Conservation (phyloP, 192 early-diverging fungal species). For the Gonapodya prolifera region DNA sequence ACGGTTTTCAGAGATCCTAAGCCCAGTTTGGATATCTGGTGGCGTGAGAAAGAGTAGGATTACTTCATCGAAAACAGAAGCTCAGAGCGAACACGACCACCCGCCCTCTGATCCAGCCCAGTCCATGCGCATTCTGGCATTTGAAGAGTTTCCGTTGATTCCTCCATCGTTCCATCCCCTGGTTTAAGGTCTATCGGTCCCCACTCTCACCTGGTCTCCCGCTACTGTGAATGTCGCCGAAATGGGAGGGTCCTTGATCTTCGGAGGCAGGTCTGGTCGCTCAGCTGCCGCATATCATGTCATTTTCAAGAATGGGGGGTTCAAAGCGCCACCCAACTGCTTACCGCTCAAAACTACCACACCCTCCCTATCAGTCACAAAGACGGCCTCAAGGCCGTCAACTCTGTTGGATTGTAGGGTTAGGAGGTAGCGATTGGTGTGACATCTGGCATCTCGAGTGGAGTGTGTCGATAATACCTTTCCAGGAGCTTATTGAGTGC, state of each 20-base stretch:
- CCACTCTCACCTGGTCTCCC: neutral
- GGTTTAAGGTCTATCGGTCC: too few relatives aligned
- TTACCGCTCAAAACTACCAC: neutral
- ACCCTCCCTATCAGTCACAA: neutral
- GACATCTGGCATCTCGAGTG: too few relatives aligned
- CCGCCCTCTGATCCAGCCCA: too few relatives aligned
- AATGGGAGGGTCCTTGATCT: neutral
- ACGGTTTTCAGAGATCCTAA: neutral
- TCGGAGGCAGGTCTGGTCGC: neutral
- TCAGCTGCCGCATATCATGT: neutral
- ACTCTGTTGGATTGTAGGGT: neutral
- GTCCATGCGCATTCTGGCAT: too few relatives aligned
- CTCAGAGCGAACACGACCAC: too few relatives aligned
- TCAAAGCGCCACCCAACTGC: neutral
- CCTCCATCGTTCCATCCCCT: too few relatives aligned
- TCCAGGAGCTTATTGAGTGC: neutral
- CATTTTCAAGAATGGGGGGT: neutral
- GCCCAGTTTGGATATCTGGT: neutral
- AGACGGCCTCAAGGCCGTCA: neutral
- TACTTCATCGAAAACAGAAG: too few relatives aligned
- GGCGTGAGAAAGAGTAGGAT: too few relatives aligned
- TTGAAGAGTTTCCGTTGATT: too few relatives aligned
- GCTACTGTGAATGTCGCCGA: neutral
- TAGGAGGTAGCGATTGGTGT: neutral
- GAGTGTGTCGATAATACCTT: too few relatives aligned